A percentile compares a stretch with the other conserved stretches of the same genome.
Conservation (phyloP, 371 early-diverging fungal species). For the Mortierella sp. region DNA sequence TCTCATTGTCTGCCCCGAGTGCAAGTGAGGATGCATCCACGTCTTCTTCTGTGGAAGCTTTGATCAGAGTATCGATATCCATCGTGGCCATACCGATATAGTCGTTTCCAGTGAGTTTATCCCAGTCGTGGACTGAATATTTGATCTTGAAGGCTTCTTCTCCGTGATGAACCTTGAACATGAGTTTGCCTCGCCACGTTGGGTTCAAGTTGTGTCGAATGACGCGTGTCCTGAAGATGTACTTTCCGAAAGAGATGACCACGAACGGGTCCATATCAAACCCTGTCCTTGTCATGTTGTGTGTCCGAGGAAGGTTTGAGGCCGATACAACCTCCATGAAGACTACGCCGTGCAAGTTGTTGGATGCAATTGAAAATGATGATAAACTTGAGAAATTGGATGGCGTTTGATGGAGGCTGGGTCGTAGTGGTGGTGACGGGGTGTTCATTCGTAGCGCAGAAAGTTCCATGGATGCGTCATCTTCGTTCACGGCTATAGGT, state of each 20-base stretch:
- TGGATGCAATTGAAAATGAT: slow-evolving; percentile 25
- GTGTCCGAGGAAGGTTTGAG: slow-evolving; percentile 68
- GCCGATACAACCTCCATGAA: slow-evolving; percentile 74
- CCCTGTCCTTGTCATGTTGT: slow-evolving; percentile 67
- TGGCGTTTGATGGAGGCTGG: slow-evolving; percentile 16
- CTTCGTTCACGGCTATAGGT: slow-evolving; percentile 34
- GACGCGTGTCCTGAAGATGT: slow-evolving; percentile 75
- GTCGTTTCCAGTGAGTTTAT: slow-evolving; percentile 79
- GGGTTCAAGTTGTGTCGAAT: slow-evolving; percentile 75
- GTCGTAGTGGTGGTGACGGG: slow-evolving; percentile 33
- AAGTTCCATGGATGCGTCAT: slow-evolving; percentile 17
- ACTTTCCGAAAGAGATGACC: slow-evolving; percentile 74
- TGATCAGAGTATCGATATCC: slow-evolving; percentile 45
- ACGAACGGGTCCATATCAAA: slow-evolving; percentile 92
- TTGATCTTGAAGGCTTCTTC: slow-evolving; percentile 70
- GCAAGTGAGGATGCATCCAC: slow-evolving; percentile 22
- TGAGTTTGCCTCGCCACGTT: slow-evolving; percentile 76
- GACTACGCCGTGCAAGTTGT: slow-evolving; percentile 63
- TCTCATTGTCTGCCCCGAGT: slow-evolving; percentile 57
- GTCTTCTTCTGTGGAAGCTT: slow-evolving; percentile 15
- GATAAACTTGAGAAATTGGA: slow-evolving; percentile 39
- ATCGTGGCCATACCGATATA: slow-evolving; percentile 71
- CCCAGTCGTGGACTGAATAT: slow-evolving; percentile 82
- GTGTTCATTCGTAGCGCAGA: slow-evolving; percentile 26
- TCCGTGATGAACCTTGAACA: slow-evolving; percentile 70